Percentiles rank a stretch among this genome's conserved stretches.
Conservation (phyloP, 805 yeast genomes). For the Yamadazyma scolyti region DNA sequence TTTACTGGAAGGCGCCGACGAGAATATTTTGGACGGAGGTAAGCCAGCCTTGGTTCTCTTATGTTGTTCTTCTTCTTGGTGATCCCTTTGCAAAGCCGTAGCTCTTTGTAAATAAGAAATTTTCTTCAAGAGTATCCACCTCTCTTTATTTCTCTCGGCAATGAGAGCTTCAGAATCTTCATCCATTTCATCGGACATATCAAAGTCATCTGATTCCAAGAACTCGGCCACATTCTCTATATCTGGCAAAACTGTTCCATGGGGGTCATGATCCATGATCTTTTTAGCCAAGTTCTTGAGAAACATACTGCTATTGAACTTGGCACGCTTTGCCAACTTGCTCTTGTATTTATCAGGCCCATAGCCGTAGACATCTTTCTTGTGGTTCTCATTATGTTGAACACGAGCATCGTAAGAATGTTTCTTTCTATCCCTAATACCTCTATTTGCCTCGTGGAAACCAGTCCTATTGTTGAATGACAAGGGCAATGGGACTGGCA, state of each 20-base stretch:
- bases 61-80: conserved; percentile 34
- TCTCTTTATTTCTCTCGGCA: conserved; percentile 46
- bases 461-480: conserved; percentile 91
- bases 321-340: conserved; percentile 43
- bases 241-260: conserved; percentile 48
- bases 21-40: conserved; percentile 3
- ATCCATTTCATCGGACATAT: conserved; percentile 30
- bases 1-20: background rate
- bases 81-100: conserved; percentile 46
- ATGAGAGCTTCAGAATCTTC: conserved; percentile 37
- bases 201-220: conserved; percentile 43
- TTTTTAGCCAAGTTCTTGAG: conserved; percentile 54
- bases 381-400: conserved; percentile 60
- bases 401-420: conserved; percentile 81
- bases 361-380: conserved; percentile 69
- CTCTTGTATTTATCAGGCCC: conserved; percentile 66
- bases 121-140: conserved; percentile 71
- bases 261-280: conserved; percentile 35
- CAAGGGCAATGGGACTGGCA: conserved; percentile 36
- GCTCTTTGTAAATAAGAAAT: conserved; percentile 67
- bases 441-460: conserved; percentile 63
- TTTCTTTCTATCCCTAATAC: conserved; percentile 79
- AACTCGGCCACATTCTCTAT: conserved; percentile 54
- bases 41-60: conserved; percentile 33
- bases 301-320: conserved; percentile 52